A percentile compares a stretch with the other conserved stretches of the same genome.
phyloP scores from a whole-genome alignment of 441 rosid species.

The Adansonia rubrostipa region DNA sequence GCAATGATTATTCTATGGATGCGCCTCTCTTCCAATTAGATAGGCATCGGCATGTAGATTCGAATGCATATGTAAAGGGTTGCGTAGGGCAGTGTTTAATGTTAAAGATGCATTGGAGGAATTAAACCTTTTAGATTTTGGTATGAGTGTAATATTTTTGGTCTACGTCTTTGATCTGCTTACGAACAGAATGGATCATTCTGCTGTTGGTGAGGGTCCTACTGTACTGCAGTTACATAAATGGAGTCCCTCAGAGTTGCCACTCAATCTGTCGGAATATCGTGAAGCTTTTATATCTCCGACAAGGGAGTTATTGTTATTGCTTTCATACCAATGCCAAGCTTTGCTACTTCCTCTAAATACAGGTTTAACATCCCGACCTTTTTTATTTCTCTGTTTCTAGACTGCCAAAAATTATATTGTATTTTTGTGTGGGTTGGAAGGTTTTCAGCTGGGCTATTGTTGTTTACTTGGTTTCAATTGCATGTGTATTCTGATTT shows the following conservation, averaged over 20 bases:
- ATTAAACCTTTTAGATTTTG: conserved; percentile 4
- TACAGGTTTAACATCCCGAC: conserved; percentile 46
- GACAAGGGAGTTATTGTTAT: conserved; percentile 62
- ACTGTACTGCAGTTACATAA: conserved; percentile 74
- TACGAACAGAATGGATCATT: conserved; percentile 53
- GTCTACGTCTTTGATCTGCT: conserved; percentile 17
- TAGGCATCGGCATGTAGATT: not conserved
- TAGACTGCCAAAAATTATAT: conserved; percentile 19
- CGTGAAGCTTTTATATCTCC: conserved; percentile 94
- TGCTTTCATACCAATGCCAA: conserved; percentile 74
- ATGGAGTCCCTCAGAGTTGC: conserved; percentile 70
- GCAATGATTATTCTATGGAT: conserved; percentile 4
- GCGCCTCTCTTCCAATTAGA: not conserved
- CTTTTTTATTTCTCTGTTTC: conserved; percentile 18
- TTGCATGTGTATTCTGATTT: not conserved
- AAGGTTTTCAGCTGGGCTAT: not conserved
- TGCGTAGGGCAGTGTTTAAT: not conserved
- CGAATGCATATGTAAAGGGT: not conserved
- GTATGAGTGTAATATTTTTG: not conserved
- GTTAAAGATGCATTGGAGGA: not conserved
- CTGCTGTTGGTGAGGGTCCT: conserved; percentile 52
- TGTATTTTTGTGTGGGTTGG: not conserved
- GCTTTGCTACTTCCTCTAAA: conserved; percentile 77
- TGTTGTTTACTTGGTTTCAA: conserved; percentile 9
- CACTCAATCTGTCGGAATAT: conserved; percentile 70